Base-by-base conservation (phyloP, 805 yeast species). In the Metschnikowia lachancei region DNA sequence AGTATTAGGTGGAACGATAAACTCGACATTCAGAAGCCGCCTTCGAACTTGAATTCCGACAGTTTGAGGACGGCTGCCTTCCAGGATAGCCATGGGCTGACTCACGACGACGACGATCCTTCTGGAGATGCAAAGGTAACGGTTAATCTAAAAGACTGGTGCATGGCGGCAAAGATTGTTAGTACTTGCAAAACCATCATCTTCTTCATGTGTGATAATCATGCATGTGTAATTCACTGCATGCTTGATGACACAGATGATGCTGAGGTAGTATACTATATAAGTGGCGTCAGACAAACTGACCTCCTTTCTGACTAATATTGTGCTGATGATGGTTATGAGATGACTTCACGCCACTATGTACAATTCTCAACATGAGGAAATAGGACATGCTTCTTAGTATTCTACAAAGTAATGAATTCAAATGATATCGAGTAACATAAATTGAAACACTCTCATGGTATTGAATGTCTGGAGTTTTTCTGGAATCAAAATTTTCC, bases 61-160 rank as follows among this genome's bases (percentile, higher is more conserved):
- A 55, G 65, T 17, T 41, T 62, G 36, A 43, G 61, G 18, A 51
- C 48, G n/a, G 55, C 57, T 3, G 49, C 55, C 5, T 39, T 49
- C 6, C 47, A 52, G 43, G 35, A 53, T 3, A 36, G 40, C 5
- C 43, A 39, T 8, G 48, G 46, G 4, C 41, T 26, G 3, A 28
- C 29, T 2, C 10, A 26, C 11, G 59, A 55, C 26, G 60, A 49
- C 12, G 48, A 53, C 13, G 60, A 58, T 16, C 37, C 18, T 1
- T 41, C 45, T 8, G 66, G 66, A 22, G 76, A 70, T 14, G 63
- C 65, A 2, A 79, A 72, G 33, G 74, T 85, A 2, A 65, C 72
- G 22, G 77, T 86, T 24, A 74, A 73, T 54, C 65, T 80, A 19
- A 77, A 70, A 55, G 88, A 85, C 60, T 86, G 92, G 92, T 81